Base-by-base conservation (phyloP, 2,329 filamentous ascomycete species). In the Thielaviopsis ethacetica region DNA sequence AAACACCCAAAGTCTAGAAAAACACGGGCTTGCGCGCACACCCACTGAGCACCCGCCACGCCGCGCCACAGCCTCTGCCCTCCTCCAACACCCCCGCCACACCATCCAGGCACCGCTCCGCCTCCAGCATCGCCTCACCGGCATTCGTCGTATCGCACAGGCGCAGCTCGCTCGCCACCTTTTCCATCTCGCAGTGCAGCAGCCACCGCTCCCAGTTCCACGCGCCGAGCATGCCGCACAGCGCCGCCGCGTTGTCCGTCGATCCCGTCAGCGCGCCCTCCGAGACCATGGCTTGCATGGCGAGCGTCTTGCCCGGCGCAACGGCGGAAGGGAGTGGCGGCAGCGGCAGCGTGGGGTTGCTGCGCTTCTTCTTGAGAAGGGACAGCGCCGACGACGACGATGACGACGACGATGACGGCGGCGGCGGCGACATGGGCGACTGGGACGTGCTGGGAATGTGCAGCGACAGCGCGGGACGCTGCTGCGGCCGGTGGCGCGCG, bases 141-240 rank as follows among this genome's bases (percentile, higher is more conserved):
- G 77, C 68, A 44, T 74, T 76, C 30, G 77, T 76, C 4, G 72
- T 80, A 65, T 81, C 77, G 4, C 71, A 72, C 24, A 82, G 73
- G 12, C 79, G 70, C 62, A 78, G 70, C 67, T 88, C 84, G 26
- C 87, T 86, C 67, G 88, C 75, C 4, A 76, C 76, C 70, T 80
- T 93, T 75, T 96, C 91, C 72, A 85, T 80, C 73, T 93, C 87
- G 66, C 91, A 79, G 67, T 89, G 88, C 64, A 96, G 73, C 70
- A 97, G 80, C 93, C 93, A 98, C 69, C 88, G 86, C 78, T 98
- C 93, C 91, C 91, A 98, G 69, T 84, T 84, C 84, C 90, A 93
- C 26, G 86, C 84, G 4, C 89, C 93, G 0, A 91, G 82, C 49
- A 97, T 73, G 21, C 91, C 91, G 13, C 87, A 86, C 63, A 95